These are phyloP conservation scores for Laetiporus sulphureus DNA, from an alignment of 1,284 basidiomycete genomes.

Conservation along the genomic window DNA sequence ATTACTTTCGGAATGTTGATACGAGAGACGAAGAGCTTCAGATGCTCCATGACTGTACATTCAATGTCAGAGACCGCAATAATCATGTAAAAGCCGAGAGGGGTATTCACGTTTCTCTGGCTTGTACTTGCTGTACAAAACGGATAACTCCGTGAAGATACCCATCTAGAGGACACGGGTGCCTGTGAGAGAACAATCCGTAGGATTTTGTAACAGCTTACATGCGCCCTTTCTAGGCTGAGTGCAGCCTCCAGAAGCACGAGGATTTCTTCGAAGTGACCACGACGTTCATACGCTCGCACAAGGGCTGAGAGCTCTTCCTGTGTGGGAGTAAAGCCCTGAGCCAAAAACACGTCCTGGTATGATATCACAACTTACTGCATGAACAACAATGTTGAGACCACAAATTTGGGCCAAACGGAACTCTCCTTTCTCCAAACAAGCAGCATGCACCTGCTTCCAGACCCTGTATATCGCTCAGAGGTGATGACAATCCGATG, in stretches of 20 bases:
- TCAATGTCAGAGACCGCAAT: no score
- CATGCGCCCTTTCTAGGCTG: conserved; percentile 93
- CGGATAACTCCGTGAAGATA: conserved; percentile 92
- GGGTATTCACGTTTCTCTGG: conserved; percentile 79
- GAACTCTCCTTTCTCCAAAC: conserved; percentile 97
- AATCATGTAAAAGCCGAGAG: no score
- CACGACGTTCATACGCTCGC: conserved; percentile 84
- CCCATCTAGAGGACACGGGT: conserved; percentile 52
- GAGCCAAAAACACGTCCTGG: background rate
- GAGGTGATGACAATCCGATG: no score
- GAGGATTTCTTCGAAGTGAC: conserved; percentile 94
- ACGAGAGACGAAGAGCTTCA: conserved; percentile 95
- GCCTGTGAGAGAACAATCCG: background rate
- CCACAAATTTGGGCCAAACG: conserved; percentile 97
- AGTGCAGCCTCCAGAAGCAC: conserved; percentile 90
- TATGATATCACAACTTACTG: conserved; percentile 40
- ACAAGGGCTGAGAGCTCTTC: conserved; percentile 87
- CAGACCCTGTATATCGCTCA: conserved; percentile 81
- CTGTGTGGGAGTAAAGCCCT: conserved; percentile 28
- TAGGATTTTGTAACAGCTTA: conserved; percentile 30
- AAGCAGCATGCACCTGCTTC: conserved; percentile 99
- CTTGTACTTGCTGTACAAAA: conserved; percentile 94
- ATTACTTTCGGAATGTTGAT: conserved; percentile 87
- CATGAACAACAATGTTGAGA: conserved; percentile 92
- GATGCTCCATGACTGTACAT: conserved; percentile 98